Conservation (phyloP, 441 rosid species). For the Rhodomyrtus psidioides region DNA sequence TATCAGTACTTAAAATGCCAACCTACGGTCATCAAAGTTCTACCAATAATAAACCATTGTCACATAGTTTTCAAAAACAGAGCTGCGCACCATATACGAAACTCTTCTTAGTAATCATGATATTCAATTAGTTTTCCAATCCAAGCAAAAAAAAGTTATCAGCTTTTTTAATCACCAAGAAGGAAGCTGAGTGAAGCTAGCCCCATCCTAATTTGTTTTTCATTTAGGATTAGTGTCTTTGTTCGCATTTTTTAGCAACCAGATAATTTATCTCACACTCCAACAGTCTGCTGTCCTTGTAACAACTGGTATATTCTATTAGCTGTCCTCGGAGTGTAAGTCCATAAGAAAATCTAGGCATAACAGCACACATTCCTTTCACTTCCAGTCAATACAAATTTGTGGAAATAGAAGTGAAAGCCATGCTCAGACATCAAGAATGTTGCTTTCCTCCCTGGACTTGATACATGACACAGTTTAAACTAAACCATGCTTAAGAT, state of each 20-base stretch:
- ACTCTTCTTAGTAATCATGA: neutral
- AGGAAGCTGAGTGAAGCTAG: neutral
- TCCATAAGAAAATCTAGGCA: neutral
- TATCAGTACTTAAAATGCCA: conserved; percentile 4
- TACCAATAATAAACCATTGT: neutral
- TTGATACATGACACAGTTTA: neutral
- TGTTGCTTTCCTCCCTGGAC: neutral
- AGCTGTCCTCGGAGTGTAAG: neutral
- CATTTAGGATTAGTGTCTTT: neutral
- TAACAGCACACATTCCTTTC: neutral
- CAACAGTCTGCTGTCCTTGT: neutral
- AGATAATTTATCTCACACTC: neutral
- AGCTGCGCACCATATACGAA: neutral
- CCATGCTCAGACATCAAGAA: neutral
- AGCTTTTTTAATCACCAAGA: neutral
- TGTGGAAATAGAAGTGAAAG: neutral
- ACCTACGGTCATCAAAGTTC: neutral
- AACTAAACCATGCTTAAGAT: neutral
- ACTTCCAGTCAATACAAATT: neutral
- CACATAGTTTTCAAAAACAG: neutral
- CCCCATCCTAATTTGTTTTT: neutral
- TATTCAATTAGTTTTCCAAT: neutral
- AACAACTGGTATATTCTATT: neutral
- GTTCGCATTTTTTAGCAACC: neutral
- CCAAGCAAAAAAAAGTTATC: neutral